phyloP scores from a whole-genome alignment of 768 basidiomycete genomes.

The Podaxis sp. region DNA sequence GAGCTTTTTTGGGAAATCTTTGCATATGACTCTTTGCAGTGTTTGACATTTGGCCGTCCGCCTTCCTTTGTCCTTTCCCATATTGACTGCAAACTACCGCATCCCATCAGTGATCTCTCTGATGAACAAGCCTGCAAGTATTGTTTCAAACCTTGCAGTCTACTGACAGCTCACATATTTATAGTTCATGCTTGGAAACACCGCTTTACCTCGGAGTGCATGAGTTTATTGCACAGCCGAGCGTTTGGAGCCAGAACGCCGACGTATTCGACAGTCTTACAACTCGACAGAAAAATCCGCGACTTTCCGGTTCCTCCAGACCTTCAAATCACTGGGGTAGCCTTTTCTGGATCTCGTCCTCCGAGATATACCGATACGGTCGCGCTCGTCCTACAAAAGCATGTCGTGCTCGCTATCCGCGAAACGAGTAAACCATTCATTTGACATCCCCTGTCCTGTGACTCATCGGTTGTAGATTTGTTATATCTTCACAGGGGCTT shows the following conservation, averaged over 20 bases:
- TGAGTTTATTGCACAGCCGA: slow-evolving; percentile 66
- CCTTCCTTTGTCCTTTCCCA: slow-evolving; percentile 65
- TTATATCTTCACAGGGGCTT: slow-evolving; percentile 72
- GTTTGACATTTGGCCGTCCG: slow-evolving; percentile 67
- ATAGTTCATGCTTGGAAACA: slow-evolving; percentile 73
- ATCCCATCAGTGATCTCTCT: slow-evolving; percentile 36
- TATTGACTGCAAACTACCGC: slow-evolving; percentile 65
- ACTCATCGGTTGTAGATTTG: slow-evolving; percentile 41
- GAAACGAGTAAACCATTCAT: slow-evolving; percentile 57
- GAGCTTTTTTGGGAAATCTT: slow-evolving; percentile 72
- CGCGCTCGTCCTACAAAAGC: slow-evolving; percentile 58
- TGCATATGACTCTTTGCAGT: slow-evolving; percentile 58
- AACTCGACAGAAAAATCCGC: slow-evolving; percentile 62
- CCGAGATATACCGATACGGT: slow-evolving; percentile 40
- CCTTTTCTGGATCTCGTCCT: slow-evolving; percentile 39
- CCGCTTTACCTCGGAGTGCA: slow-evolving; percentile 64
- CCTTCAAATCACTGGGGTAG: slow-evolving; percentile 64
- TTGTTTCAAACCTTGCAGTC: neutral
- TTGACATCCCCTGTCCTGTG: slow-evolving; percentile 2
- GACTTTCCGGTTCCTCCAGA: slow-evolving; percentile 65
- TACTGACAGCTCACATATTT: neutral
- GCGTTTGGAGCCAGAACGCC: slow-evolving; percentile 70
- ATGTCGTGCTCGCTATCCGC: slow-evolving; percentile 67
- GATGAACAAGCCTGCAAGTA: slow-evolving; percentile 61
- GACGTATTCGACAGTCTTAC: slow-evolving; percentile 63